Evolutionary conservation across 1,139 yeast species (phyloP).

Genomic region (Pichia sp.): DNA sequence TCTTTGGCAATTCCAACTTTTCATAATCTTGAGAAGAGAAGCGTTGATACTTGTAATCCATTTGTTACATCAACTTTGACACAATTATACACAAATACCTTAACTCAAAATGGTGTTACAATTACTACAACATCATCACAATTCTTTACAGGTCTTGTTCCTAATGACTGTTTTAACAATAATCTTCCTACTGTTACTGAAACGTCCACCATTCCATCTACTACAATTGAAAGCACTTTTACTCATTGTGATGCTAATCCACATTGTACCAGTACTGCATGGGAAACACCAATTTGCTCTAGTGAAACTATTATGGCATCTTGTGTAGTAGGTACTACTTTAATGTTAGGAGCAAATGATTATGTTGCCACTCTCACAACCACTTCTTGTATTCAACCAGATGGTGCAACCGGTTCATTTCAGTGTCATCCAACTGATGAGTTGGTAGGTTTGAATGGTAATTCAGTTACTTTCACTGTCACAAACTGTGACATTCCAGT

Average conservation of each 20-base stretch:
- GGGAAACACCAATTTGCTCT: conserved; percentile 14
- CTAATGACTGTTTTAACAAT: not conserved
- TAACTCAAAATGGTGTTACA: not conserved
- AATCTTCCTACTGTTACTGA: conserved; percentile 2
- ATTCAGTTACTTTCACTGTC: conserved; percentile 12
- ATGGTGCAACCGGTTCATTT: conserved; percentile 17
- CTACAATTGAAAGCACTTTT: conserved; percentile 11
- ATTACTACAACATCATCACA: conserved; percentile 1
- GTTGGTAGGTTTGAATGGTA: conserved; percentile 8
- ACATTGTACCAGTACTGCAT: conserved; percentile 15
- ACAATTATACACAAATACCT: conserved; percentile 1
- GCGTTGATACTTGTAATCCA: conserved; percentile 3
- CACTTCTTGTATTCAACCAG: conserved; percentile 16
- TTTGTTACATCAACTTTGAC: conserved; percentile 1
- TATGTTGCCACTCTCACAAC: conserved; percentile 12
- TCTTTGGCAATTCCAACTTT: not conserved
- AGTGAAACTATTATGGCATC: conserved; percentile 9
- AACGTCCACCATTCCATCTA: conserved; percentile 8
- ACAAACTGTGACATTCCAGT: conserved; percentile 17
- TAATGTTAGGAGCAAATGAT: conserved; percentile 4
- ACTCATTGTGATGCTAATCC: conserved; percentile 16
- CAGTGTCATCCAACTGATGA: conserved; percentile 15
- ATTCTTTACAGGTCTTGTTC: not conserved
- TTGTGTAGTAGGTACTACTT: conserved; percentile 12
- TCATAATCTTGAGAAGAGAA: not conserved